Evolutionary conservation across 192 early-diverging fungal species (phyloP).

Genomic region (Linnemannia elongata): DNA sequence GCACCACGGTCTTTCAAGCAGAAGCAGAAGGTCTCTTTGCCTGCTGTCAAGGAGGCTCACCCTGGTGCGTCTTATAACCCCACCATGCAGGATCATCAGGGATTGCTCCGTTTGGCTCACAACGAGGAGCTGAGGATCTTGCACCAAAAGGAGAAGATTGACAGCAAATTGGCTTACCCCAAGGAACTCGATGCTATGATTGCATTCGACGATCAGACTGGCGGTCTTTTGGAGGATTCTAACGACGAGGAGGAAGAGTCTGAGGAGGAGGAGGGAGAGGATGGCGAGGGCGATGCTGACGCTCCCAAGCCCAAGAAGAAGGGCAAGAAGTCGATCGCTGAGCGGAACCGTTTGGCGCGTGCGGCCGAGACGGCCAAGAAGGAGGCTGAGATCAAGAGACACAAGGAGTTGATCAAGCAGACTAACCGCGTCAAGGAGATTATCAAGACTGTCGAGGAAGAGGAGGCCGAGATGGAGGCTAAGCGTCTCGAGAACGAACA

Average conservation of each 20-base stretch:
- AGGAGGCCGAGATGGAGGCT: slow-evolving; percentile 51
- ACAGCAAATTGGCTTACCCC: slow-evolving; percentile 61
- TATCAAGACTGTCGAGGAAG: slow-evolving; percentile 58
- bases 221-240: slow-evolving; percentile 42
- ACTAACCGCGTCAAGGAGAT: slow-evolving; percentile 66
- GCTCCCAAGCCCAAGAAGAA: slow-evolving; percentile 52
- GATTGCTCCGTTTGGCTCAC: slow-evolving; percentile 70
- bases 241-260: slow-evolving; percentile 54
- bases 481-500: slow-evolving; percentile 40
- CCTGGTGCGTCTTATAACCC: slow-evolving; percentile 96
- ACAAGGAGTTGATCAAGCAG: slow-evolving; percentile 63
- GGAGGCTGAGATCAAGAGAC: slow-evolving; percentile 54
- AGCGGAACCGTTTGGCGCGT: slow-evolving; percentile 70
- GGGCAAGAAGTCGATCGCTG: slow-evolving; percentile 69
- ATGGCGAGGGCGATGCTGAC: slow-evolving; percentile 17
- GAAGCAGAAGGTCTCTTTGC: slow-evolving; percentile 63
- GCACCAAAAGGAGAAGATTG: slow-evolving; percentile 46
- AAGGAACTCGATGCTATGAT: slow-evolving; percentile 52
- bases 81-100: slow-evolving; percentile 82
- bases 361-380: slow-evolving; percentile 48
- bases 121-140: slow-evolving; percentile 67
- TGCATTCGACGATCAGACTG: slow-evolving; percentile 42
- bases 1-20: slow-evolving; percentile 59
- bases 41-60: slow-evolving; percentile 82
- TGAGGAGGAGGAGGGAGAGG: slow-evolving; percentile 54